Base-by-base conservation (phyloP, 73 alveolate genomes). In the Paramecium tetraurelia region DNA sequence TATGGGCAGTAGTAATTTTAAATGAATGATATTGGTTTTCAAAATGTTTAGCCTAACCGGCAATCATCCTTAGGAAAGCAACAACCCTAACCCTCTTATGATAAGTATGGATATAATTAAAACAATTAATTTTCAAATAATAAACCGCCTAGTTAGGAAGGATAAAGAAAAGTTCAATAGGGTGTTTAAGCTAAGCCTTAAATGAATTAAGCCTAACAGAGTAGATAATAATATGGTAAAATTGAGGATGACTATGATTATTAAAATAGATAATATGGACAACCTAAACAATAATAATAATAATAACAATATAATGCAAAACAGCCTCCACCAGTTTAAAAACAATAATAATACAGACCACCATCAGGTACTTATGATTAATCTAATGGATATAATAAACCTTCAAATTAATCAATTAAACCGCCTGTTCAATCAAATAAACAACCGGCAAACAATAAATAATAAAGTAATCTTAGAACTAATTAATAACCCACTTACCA, bases 81-180 rank as follows among this genome's bases (percentile, higher is more conserved):
- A 72, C 6, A 36, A 72, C 36, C 84, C 44, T 68, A 68, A 24
- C 21, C 18, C 5, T 12, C 40, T 22, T 31, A 68, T 33, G 46
- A 72, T 35, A 72, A 72, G 31, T 72, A 72, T 72, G 59, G 86
- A 72, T 40, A 72, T 38, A 72, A 72, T 36, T 16, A 36, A 72
- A 22, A 21, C 9, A 21, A 4, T 14, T 11, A 68, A 31, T 31
- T 31, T 36, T 12, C 36, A 31, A 14, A 11, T 44, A 80, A 80
- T 80, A 80, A 80, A 48, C 90, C 90, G 5, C 90, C 90, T 43
- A 80, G 90, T 10, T 80, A 80, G 18, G 72, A 80, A 24, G 90
- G 90, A 80, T 31, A 10, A 11, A 80, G 90, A 44, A 63, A 27
- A 24, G 50, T 33, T 63, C 31, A 63, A 33, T 33, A 63, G 5